phyloP scores from a whole-genome alignment of 768 basidiomycete genomes.

The Nidularia pulvinata region DNA sequence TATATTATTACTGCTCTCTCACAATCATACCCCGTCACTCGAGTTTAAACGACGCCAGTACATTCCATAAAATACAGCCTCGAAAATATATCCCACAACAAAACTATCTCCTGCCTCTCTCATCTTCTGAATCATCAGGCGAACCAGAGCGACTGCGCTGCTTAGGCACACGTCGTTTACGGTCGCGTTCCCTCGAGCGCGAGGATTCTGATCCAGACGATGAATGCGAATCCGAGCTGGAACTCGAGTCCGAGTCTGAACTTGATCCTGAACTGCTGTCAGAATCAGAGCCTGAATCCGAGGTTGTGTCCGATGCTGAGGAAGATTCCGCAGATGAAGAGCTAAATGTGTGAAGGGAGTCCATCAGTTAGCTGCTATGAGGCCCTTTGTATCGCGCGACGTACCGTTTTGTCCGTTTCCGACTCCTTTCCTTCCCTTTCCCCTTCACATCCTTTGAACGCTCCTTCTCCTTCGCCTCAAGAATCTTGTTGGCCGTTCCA shows the following conservation, averaged over 20 bases:
- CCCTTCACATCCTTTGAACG: constrained; percentile 43
- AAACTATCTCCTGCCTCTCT: constrained; percentile 9
- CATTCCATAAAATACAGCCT: background rate
- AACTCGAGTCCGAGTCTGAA: constrained; percentile 32
- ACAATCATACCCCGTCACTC: background rate
- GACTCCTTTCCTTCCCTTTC: constrained; percentile 24
- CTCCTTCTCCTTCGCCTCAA: constrained; percentile 83
- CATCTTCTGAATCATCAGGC: constrained; percentile 15
- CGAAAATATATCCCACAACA: no score
- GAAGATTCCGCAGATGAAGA: constrained; percentile 9
- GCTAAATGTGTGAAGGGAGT: background rate
- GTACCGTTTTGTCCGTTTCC: constrained; percentile 35
- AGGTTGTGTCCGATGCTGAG: constrained; percentile 38
- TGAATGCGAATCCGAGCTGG: constrained; percentile 34
- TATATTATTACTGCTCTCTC: no score
- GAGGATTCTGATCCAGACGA: constrained; percentile 16
- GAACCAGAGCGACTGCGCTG: constrained; percentile 9
- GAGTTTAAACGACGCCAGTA: background rate
- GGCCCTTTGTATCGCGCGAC: constrained; percentile 2
- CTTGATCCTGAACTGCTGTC: constrained; percentile 35
- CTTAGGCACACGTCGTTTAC: constrained; percentile 17
- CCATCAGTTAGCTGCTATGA: no score
- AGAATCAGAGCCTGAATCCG: constrained; percentile 39
- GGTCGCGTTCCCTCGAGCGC: constrained; percentile 17
- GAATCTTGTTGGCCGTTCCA: constrained; percentile 84